These are phyloP conservation scores for Cladosporium phlei DNA, from an alignment of 2,329 filamentous ascomycete genomes.

Conservation along the genomic window DNA sequence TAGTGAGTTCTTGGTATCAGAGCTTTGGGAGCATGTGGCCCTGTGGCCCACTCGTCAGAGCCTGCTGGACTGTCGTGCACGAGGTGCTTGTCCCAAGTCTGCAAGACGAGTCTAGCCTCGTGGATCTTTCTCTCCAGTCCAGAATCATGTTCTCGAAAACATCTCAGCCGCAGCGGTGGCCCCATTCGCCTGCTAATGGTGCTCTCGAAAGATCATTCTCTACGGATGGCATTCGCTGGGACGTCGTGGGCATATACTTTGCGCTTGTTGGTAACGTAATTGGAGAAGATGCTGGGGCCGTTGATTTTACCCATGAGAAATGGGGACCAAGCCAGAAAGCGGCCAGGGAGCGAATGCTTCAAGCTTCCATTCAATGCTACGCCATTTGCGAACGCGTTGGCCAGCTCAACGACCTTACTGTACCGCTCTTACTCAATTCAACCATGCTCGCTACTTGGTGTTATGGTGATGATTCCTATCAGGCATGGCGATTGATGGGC, in stretches of 20 bases:
- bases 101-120: background rate
- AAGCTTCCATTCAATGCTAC: background rate
- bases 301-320: background rate
- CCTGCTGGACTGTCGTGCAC: background rate
- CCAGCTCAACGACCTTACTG: constrained; percentile 12
- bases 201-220: background rate
- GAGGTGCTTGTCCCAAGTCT: background rate
- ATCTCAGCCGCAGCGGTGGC: background rate
- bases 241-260: background rate
- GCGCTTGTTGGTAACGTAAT: background rate
- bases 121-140: background rate
- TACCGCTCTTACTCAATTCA: background rate
- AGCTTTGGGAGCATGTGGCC: background rate
- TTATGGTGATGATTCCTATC: constrained; percentile 13
- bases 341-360: background rate
- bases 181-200: background rate
- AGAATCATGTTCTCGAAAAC: background rate
- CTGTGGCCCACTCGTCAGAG: background rate
- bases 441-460: constrained; percentile 13
- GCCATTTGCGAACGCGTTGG: background rate
- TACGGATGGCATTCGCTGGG: background rate
- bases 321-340: background rate
- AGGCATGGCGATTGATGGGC: constrained; percentile 10
- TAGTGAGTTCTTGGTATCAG: background rate
- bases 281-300: background rate